These are phyloP conservation scores for Aspergillus sp. DNA, from an alignment of 2,329 filamentous ascomycete species.

Conservation along the genomic window DNA sequence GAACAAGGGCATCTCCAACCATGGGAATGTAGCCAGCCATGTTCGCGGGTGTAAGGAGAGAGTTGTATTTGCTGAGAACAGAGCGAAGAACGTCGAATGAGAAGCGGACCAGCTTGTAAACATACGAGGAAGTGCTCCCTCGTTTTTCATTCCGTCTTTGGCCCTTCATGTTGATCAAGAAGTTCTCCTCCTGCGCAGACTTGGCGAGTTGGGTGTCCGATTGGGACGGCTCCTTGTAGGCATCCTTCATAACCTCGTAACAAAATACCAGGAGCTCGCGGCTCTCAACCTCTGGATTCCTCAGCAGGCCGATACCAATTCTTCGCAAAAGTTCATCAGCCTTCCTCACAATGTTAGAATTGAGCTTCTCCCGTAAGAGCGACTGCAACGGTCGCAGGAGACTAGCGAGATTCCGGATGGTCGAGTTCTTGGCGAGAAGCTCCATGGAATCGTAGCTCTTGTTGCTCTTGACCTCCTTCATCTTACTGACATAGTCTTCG, in stretches of 20 bases:
- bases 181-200: constrained; percentile 51
- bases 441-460: constrained; percentile 99
- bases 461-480: constrained; percentile 97
- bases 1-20: constrained; percentile 80
- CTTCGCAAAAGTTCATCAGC: constrained; percentile 85
- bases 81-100: constrained; percentile 82
- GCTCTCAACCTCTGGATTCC: constrained; percentile 75
- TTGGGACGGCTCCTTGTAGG: constrained; percentile 65
- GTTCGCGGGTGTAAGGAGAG: constrained; percentile 75
- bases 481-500: constrained; percentile 89
- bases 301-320: constrained; percentile 77
- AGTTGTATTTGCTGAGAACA: constrained; percentile 81
- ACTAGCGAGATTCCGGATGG: constrained; percentile 69
- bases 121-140: constrained; percentile 72
- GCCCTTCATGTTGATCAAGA: constrained; percentile 74
- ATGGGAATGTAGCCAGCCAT: constrained; percentile 84
- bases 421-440: constrained; percentile 78
- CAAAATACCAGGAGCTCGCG: constrained; percentile 89
- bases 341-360: constrained; percentile 79
- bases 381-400: constrained; percentile 76
- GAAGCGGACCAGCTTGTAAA: constrained; percentile 85
- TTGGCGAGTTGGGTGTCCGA: constrained; percentile 25
- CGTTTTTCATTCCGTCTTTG: constrained; percentile 72
- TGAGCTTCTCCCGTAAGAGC: constrained; percentile 79
- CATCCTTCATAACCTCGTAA: constrained; percentile 88